Base-by-base conservation (phyloP, 768 basidiomycete genomes). In the Hypholoma fasciculare region DNA sequence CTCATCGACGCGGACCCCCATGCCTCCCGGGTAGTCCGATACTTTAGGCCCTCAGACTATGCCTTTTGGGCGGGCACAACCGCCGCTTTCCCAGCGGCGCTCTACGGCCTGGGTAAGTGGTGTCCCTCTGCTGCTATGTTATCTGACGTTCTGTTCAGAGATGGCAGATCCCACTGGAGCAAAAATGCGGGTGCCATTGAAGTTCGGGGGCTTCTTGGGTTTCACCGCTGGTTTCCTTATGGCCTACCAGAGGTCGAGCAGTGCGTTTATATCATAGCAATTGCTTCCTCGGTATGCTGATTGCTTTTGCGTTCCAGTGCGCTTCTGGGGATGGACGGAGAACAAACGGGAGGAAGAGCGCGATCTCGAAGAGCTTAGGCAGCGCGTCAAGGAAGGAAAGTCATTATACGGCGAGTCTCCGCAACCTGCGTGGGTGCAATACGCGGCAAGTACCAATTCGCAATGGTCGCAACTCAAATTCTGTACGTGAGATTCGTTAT, bases 251-350 rank as follows among this genome's bases (percentile, higher is more conserved):
- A 81, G 89, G 54, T 94, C 92, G 36, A 90, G 88, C 67, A 78
- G 95, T 96, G 69, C 72, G 92, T 79, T 43, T 53, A 65, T 55
- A 60, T 64, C 38, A 52, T 48, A 26, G 44, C 43, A 7, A 20
- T 13, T 23, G 23, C 23, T 23, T 4, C 37, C 20, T 14, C 5
- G 8, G 36, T 50, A 36, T 40, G 16, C 42, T 64, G 19, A 19
- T 65, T 49, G 20, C 59, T 55, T 27, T 49, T 13, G 53, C 39
- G 30, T 34, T 39, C 11, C 67, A 94, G 92, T 84, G 69, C 93
- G 94, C n/a, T 92, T 96, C 79, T 95, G 92, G 92, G 94, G 94
- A 52, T 96, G 93, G 94, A 76, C 85, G 6, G 94, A 96, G 74
- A 96, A 96, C 74, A 83, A 85, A 62, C 80, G 84, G 14, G 96